Conservation (phyloP, 306 rosid species). For the Malus sylvestris region DNA sequence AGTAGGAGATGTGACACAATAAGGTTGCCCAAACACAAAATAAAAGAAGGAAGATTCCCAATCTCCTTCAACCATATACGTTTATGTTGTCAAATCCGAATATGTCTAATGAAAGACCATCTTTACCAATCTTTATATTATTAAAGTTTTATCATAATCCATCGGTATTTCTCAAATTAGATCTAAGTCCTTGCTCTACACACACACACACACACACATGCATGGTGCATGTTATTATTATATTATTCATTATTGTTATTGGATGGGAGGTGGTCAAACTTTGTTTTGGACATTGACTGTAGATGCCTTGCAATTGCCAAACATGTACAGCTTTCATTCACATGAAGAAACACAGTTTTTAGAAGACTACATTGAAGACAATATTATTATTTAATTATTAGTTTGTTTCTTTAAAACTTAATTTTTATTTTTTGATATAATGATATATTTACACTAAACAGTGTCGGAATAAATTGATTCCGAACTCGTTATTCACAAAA, state of each 20-base stretch:
- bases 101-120: background rate
- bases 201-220: too few relatives aligned
- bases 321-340: background rate
- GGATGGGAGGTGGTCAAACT: background rate
- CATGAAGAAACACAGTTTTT: background rate
- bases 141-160: background rate
- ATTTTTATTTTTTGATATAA: too few relatives aligned
- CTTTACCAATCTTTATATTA: background rate
- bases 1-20: background rate
- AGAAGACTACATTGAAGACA: too few relatives aligned
- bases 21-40: background rate
- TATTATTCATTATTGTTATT: background rate
- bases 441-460: too few relatives aligned
- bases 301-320: background rate
- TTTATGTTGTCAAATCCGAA: background rate
- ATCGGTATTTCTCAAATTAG: background rate
- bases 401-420: too few relatives aligned
- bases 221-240: background rate
- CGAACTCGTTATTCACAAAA: too few relatives aligned
- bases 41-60: background rate
- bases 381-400: too few relatives aligned
- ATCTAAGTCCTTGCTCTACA: too few relatives aligned
- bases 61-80: background rate
- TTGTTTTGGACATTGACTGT: background rate
- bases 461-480: too few relatives aligned